Evolutionary conservation across 306 rosid species (phyloP), one percentile per base, ranked within the genome.

Genomic region (Casuarina equisetifolia): DNA sequence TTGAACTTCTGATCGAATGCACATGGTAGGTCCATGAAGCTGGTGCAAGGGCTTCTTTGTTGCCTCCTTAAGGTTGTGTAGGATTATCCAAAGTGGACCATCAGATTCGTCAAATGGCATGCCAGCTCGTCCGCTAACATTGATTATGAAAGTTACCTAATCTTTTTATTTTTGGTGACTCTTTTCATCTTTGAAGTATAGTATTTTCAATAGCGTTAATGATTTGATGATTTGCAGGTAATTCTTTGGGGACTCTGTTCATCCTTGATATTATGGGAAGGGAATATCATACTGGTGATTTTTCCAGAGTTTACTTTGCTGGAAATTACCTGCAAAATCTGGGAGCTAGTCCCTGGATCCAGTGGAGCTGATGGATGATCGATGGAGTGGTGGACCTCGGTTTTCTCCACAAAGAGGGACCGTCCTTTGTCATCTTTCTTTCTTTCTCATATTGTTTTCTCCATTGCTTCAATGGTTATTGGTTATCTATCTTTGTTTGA

Each of bases 1-100:
- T 67, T n/a, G 71, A 42, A n/a, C 50, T 4, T 7, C 25, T 3
- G 12, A 16, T 40, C 17, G 4, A 42, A 42, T 73, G 48, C 74
- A 6, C 62, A 45, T 11, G 78, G 78, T 38, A 44, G 74, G 39
- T 44, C 77, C 66, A 36, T 36, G 70, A 79, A 59, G 66, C 59
- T 17, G 39, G 50, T 54, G 39, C 55, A 7, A 25, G 45, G 46
- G 68, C 13, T 57, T 19, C 32, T 25, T 57, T 57, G 7, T 57
- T 0, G 2, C 20, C 35, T 25, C 9, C 32, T 25, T 25, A 51
- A 9, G 16, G 64, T 9, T 48, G 9, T 4, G 64, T 25, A 48
- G 51, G 38, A 25, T 58, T 2, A 58, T 58, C 64, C 64, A 9
- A 3, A 51, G 38, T 5, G 70, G 70, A 46, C 49, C 70, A 68